phyloP scores from a whole-genome alignment of 2,329 filamentous ascomycete species.

The Ophiocordyceps camponoti-rufipedis region DNA sequence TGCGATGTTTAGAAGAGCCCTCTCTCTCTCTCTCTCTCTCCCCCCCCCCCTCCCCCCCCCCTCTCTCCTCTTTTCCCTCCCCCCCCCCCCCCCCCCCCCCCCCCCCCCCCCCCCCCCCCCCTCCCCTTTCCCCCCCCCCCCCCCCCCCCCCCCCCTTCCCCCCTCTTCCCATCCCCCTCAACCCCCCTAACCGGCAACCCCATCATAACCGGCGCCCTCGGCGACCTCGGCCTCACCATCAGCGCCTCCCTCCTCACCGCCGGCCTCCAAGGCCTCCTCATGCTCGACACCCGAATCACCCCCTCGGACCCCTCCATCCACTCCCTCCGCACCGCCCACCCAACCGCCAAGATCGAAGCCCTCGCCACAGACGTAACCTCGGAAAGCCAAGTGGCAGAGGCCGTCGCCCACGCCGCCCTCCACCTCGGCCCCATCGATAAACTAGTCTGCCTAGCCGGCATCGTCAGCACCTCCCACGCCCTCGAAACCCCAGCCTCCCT shows the following conservation, averaged over 20 bases:
- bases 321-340: slow-evolving; percentile 6
- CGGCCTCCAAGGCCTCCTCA: slow-evolving; percentile 36
- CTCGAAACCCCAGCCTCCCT: slow-evolving; percentile 24
- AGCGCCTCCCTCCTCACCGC: slow-evolving; percentile 51
- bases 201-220: slow-evolving; percentile 29
- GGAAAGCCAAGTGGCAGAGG: slow-evolving; percentile 4
- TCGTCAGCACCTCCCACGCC: slow-evolving; percentile 43
- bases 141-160: too few relatives aligned
- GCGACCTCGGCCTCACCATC: slow-evolving; percentile 22
- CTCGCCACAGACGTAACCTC: slow-evolving; percentile 6
- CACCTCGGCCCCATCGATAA: slow-evolving; percentile 7
- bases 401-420: slow-evolving; percentile 2
- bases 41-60: too few relatives aligned
- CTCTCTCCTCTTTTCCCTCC: too few relatives aligned
- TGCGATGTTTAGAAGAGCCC: too few relatives aligned
- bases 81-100: too few relatives aligned
- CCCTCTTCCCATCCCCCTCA: neutral
- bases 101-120: too few relatives aligned
- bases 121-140: too few relatives aligned
- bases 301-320: slow-evolving; percentile 9
- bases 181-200: slow-evolving; percentile 13
- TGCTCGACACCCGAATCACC: slow-evolving; percentile 39
- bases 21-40: too few relatives aligned
- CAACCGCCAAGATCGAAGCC: slow-evolving; percentile 3
- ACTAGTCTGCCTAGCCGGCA: slow-evolving; percentile 30